A percentile compares a stretch with the other conserved stretches of the same genome.
Conservation (phyloP, 495 filamentous ascomycete species). For the Tuber magnatum region DNA sequence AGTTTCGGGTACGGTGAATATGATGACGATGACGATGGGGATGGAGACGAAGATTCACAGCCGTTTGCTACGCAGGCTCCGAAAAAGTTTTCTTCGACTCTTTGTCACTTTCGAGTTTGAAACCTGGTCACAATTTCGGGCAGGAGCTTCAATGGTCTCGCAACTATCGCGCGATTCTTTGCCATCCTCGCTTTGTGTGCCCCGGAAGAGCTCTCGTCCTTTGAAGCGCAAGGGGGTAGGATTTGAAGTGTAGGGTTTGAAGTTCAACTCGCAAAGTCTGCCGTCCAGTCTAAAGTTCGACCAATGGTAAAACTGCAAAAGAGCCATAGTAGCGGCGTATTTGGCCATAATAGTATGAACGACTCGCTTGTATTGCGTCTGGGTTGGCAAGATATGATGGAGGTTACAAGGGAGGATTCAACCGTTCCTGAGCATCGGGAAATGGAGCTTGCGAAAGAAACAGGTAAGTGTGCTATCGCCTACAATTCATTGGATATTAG, state of each 20-base stretch:
- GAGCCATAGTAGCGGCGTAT: neutral
- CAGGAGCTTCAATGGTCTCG: neutral
- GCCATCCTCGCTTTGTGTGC: constrained; percentile 39
- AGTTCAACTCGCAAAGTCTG: neutral
- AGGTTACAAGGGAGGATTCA: constrained; percentile 47
- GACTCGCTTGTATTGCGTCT: constrained; percentile 1
- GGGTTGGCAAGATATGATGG: constrained; percentile 41
- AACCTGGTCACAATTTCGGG: neutral
- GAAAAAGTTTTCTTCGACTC: constrained; percentile 17
- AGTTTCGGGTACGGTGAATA: constrained; percentile 1
- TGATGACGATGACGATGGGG: constrained; percentile 13
- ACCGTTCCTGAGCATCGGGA: constrained; percentile 56
- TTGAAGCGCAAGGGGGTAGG: constrained; percentile 33
- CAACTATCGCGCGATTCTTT: neutral
- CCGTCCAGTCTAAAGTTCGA: neutral
- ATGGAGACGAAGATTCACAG: constrained; percentile 19
- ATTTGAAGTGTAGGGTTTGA: no score
- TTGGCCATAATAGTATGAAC: neutral
- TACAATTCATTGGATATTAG: neutral
- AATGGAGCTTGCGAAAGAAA: constrained; percentile 6
- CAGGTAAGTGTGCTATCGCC: neutral
- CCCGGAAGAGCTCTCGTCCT: constrained; percentile 46
- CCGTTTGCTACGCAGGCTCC: constrained; percentile 26
- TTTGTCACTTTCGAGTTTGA: constrained; percentile 23
- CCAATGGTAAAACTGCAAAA: neutral